phyloP scores from a whole-genome alignment of 768 basidiomycete genomes.

The Tricholoma furcatifolium region DNA sequence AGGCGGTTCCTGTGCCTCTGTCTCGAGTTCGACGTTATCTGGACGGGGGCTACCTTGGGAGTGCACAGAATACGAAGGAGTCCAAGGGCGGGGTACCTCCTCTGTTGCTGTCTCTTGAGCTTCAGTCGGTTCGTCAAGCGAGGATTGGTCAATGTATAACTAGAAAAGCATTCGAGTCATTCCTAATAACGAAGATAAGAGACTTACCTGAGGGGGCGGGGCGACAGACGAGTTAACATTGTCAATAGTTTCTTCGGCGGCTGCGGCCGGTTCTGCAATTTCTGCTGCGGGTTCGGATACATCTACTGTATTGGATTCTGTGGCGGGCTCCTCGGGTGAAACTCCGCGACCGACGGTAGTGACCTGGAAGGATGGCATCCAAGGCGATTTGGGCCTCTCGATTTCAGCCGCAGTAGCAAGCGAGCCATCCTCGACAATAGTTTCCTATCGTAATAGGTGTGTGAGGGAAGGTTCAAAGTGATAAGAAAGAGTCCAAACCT shows the following conservation, averaged over 20 bases:
- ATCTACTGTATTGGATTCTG: not conserved
- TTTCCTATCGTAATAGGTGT: not conserved
- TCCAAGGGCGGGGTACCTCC: slow-evolving; percentile 26
- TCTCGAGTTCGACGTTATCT: slow-evolving; percentile 4
- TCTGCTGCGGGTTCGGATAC: not conserved
- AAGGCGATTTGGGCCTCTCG: slow-evolving; percentile 49
- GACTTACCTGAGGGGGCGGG: slow-evolving; percentile 13
- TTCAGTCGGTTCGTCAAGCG: slow-evolving; percentile 11
- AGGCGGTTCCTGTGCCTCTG: slow-evolving; percentile 1
- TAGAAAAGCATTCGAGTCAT: not conserved
- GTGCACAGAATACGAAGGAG: slow-evolving; percentile 38
- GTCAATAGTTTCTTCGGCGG: slow-evolving; percentile 8
- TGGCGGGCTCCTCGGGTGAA: slow-evolving; percentile 20
- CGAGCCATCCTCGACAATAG: not conserved
- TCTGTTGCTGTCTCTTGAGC: not conserved
- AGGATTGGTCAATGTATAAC: slow-evolving; percentile 20
- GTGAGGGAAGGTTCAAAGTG: not conserved
- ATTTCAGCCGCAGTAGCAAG: slow-evolving; percentile 19
- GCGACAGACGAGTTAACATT: not conserved
- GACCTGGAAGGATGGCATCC: slow-evolving; percentile 54
- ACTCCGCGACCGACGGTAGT: slow-evolving; percentile 34
- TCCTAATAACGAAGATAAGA: not conserved
- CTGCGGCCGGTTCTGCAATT: not conserved
- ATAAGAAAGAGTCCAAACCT: not conserved
- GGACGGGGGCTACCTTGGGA: slow-evolving; percentile 30